Conservation (phyloP, 2,329 filamentous ascomycete genomes). For the Akanthomyces lecanii region DNA sequence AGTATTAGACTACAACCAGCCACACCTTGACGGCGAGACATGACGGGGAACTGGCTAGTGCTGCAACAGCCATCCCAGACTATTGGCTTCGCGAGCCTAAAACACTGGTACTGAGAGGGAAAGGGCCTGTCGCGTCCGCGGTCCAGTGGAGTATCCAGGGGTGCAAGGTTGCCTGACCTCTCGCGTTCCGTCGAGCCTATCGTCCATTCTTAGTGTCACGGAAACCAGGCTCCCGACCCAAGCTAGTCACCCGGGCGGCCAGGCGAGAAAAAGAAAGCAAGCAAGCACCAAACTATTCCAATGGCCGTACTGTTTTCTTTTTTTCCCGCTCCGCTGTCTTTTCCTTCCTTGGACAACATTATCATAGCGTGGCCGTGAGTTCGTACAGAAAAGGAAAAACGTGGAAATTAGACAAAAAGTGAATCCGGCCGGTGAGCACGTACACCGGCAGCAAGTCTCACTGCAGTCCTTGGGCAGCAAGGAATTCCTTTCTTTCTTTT, state of each 20-base stretch:
- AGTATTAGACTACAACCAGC: not conserved
- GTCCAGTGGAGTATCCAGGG: not conserved
- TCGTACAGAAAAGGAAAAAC: not conserved
- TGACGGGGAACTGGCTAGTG: not conserved
- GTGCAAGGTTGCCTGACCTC: not conserved
- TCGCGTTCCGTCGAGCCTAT: not conserved
- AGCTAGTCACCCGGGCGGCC: not conserved
- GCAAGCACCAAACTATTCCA: not conserved
- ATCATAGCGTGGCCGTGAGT: not conserved
- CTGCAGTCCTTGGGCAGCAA: not conserved
- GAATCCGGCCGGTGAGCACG: not conserved
- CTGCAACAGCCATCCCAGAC: not conserved
- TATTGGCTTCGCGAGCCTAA: not conserved
- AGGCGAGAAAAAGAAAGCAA: not conserved
- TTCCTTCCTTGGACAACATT: not conserved
- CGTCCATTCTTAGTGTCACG: not conserved
- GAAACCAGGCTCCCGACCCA: not conserved
- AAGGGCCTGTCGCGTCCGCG: not conserved
- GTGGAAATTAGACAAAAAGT: not conserved
- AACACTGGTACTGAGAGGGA: not conserved
- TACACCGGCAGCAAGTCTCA: not conserved
- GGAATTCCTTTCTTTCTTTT: not conserved
- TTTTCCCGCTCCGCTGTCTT: not conserved
- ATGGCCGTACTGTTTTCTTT: not conserved
- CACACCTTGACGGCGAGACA: slow-evolving; percentile 4